phyloP scores from a whole-genome alignment of 257 asterid genomes.

The Solanum arcanum region DNA sequence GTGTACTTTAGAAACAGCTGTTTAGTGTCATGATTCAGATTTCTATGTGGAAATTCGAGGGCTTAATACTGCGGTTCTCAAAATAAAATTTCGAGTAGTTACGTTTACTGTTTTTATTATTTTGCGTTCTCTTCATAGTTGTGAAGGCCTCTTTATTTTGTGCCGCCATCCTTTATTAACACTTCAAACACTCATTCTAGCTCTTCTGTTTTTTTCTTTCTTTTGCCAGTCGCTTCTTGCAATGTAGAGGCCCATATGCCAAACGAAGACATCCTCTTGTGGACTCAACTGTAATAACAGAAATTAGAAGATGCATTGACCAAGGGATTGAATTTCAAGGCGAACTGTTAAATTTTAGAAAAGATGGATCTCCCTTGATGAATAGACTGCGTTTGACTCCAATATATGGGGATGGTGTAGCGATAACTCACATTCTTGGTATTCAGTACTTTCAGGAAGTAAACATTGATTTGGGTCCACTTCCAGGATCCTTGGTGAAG shows the following conservation, averaged over 20 bases:
- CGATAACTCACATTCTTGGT: constrained; percentile 52
- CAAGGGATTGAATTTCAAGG: constrained; percentile 44
- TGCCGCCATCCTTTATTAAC: not conserved
- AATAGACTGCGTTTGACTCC: constrained; percentile 43
- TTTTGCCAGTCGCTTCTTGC: constrained; percentile 41
- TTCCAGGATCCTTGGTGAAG: constrained; percentile 54
- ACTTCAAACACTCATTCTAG: not conserved
- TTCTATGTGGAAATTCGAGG: not conserved
- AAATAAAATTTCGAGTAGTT: not conserved
- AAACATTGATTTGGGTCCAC: constrained; percentile 72
- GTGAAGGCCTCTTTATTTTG: not conserved
- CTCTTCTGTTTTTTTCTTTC: not conserved
- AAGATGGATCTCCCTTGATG: constrained; percentile 47
- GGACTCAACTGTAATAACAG: constrained; percentile 29
- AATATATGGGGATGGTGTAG: constrained; percentile 33
- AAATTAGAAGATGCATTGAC: constrained; percentile 39
- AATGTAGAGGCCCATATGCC: constrained; percentile 45
- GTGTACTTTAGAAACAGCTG: not conserved
- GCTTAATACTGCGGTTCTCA: not conserved
- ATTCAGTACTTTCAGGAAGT: constrained; percentile 64
- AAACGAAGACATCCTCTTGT: constrained; percentile 45
- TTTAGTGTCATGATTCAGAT: not conserved
- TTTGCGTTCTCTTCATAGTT: not conserved
- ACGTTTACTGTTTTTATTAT: not conserved
- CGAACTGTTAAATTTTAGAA: constrained; percentile 39